phyloP scores from a whole-genome alignment of 2,329 filamentous ascomycete species.

The Ilyonectria mors-panacis region DNA sequence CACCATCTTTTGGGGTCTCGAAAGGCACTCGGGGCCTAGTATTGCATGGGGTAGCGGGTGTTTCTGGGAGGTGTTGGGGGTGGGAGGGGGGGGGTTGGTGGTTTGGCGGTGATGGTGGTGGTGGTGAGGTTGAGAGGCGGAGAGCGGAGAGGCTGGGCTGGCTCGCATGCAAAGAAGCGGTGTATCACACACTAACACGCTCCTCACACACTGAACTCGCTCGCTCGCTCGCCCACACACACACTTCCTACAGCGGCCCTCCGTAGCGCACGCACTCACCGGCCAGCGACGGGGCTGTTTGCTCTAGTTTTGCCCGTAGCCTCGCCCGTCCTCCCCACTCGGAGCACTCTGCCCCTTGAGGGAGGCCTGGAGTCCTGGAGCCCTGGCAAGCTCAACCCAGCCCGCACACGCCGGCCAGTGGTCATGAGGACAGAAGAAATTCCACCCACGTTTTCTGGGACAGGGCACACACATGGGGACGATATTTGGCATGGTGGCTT shows the following conservation, averaged over 20 bases:
- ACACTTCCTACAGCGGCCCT: neutral
- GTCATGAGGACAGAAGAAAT: constrained; percentile 24
- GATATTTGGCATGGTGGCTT: neutral
- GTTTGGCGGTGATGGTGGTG: neutral
- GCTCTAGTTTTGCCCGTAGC: neutral
- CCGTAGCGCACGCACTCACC: constrained; percentile 4
- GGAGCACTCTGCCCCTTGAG: neutral
- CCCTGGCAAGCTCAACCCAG: constrained; percentile 1
- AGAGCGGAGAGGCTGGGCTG: constrained; percentile 21
- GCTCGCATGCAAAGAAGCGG: constrained; percentile 23
- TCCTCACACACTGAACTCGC: constrained; percentile 11
- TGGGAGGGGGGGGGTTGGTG: constrained; percentile 7
- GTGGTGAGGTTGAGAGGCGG: constrained; percentile 2
- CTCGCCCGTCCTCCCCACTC: neutral
- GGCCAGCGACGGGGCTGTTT: neutral
- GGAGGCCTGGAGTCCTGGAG: neutral
- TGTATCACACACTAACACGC: constrained; percentile 23
- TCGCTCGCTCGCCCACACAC: neutral
- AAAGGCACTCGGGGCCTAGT: constrained; percentile 3
- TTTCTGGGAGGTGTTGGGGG: neutral
- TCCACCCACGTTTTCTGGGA: neutral
- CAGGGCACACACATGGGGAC: neutral
- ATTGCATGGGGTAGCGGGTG: constrained; percentile 8
- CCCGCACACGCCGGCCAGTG: constrained; percentile 2
- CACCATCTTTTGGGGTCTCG: constrained; percentile 20